Conservation (phyloP, 106 monocot species). For the Chionographis japonica region DNA sequence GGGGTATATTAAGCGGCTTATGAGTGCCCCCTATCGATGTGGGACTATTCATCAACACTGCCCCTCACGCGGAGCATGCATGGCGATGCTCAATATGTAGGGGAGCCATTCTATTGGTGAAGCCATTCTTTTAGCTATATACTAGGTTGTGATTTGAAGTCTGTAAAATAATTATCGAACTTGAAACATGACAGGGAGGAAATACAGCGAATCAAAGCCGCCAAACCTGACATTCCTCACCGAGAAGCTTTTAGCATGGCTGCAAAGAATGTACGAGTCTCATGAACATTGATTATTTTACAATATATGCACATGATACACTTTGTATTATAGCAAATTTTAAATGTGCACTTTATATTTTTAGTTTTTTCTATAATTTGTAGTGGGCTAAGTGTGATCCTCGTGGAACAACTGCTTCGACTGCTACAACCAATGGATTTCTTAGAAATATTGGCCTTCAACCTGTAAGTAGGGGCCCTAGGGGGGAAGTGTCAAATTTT, state of each 20-base stretch:
- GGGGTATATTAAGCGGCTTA: too few relatives aligned
- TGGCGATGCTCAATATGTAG: too few relatives aligned
- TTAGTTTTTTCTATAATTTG: neutral
- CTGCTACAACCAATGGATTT: slow-evolving; percentile 15
- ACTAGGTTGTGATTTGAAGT: too few relatives aligned
- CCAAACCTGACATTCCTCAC: slow-evolving; percentile 67
- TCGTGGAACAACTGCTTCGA: slow-evolving; percentile 22
- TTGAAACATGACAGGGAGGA: slow-evolving; percentile 46
- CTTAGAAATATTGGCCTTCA: slow-evolving; percentile 22
- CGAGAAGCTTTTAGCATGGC: slow-evolving; percentile 88
- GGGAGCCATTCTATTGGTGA: too few relatives aligned
- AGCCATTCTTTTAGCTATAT: too few relatives aligned
- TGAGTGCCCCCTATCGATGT: too few relatives aligned
- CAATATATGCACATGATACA: neutral
- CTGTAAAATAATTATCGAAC: too few relatives aligned
- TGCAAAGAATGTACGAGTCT: slow-evolving; percentile 56
- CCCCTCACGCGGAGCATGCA: too few relatives aligned
- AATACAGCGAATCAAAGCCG: slow-evolving; percentile 74
- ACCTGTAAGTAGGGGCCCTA: slow-evolving; percentile 36
- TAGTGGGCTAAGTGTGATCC: slow-evolving; percentile 78
- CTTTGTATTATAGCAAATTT: neutral
- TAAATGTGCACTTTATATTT: neutral
- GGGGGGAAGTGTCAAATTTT: neutral
- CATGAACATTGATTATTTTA: neutral
- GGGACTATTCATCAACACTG: too few relatives aligned